A percentile compares a stretch with the other conserved stretches of the same genome.
Evolutionary conservation across 1,284 basidiomycete genomes (phyloP).

Genomic region (Schizophyllum commune): DNA sequence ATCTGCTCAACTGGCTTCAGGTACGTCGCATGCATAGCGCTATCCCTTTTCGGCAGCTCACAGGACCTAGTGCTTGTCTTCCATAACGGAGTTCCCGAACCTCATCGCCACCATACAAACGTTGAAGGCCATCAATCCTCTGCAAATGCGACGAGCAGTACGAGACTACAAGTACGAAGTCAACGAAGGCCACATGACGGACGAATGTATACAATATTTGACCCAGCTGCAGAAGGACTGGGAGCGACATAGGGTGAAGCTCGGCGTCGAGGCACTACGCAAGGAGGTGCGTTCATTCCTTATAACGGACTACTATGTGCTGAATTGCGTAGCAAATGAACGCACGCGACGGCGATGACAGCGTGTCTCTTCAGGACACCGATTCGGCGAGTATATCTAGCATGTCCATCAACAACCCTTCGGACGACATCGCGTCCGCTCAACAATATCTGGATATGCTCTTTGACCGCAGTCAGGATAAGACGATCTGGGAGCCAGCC

Average conservation of each 20-base stretch:
- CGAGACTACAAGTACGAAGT: constrained; percentile 95
- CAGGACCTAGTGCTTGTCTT: constrained; percentile 58
- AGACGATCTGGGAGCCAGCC: constrained; percentile 68
- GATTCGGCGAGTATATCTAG: constrained; percentile 27
- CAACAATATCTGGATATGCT: constrained; percentile 67
- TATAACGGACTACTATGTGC: background rate
- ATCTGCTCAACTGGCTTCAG: constrained; percentile 85
- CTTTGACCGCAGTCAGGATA: constrained; percentile 62
- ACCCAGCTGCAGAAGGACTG: constrained; percentile 93
- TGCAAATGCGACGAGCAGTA: constrained; percentile 91
- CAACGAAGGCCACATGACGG: constrained; percentile 85
- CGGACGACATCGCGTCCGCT: constrained; percentile 27
- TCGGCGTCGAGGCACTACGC: constrained; percentile 72
- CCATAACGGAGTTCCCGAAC: constrained; percentile 78
- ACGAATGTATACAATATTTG: constrained; percentile 92
- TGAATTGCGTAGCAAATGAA: constrained; percentile 60
- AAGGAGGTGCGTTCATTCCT: constrained; percentile 51
- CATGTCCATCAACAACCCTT: constrained; percentile 15
- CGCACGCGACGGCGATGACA: constrained; percentile 54
- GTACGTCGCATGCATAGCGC: constrained; percentile 30
- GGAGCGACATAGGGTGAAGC: constrained; percentile 82
- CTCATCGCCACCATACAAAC: constrained; percentile 88
- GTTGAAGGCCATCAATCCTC: constrained; percentile 81
- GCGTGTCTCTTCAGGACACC: constrained; percentile 37
- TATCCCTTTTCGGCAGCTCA: background rate